These are phyloP conservation scores for Leishmania lainsoni DNA, from an alignment of 208 protist species.

Conservation along the genomic window DNA sequence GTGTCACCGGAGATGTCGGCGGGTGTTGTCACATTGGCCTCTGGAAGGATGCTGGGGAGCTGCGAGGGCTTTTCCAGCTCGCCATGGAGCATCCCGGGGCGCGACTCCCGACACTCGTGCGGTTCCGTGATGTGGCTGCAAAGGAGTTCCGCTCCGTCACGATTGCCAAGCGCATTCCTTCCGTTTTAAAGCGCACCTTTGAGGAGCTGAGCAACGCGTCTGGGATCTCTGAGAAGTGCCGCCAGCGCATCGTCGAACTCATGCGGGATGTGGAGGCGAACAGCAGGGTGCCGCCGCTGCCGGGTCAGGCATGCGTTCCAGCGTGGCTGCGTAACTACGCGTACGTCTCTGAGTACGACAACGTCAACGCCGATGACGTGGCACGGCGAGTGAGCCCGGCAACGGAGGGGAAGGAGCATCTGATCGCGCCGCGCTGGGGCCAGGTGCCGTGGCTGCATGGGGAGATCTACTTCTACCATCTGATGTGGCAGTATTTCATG, in stretches of 20 bases:
- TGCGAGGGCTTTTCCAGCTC: conserved; percentile 60
- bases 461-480: conserved; percentile 90
- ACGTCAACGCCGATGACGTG: conserved; percentile 10
- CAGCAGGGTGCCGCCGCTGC: conserved; percentile 60
- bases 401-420: not conserved
- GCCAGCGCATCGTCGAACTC: conserved; percentile 36
- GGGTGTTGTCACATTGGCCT: conserved; percentile 81
- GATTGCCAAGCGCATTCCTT: conserved; percentile 55
- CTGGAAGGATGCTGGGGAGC: conserved; percentile 67
- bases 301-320: conserved; percentile 56
- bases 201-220: conserved; percentile 38
- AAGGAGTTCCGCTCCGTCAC: conserved; percentile 80
- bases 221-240: conserved; percentile 20
- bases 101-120: conserved; percentile 77
- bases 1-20: conserved; percentile 23
- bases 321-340: conserved; percentile 82
- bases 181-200: conserved; percentile 59
- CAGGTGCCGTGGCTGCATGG: conserved; percentile 90
- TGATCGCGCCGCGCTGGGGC: conserved; percentile 70
- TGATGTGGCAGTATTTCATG: conserved; percentile 81
- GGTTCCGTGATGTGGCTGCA: conserved; percentile 65
- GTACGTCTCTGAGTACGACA: conserved; percentile 47
- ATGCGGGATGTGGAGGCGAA: conserved; percentile 45
- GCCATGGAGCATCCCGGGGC: conserved; percentile 41
- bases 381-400: conserved; percentile 23